Base-by-base conservation (phyloP, 305 asterid species). In the Solanum hybrid region DNA sequence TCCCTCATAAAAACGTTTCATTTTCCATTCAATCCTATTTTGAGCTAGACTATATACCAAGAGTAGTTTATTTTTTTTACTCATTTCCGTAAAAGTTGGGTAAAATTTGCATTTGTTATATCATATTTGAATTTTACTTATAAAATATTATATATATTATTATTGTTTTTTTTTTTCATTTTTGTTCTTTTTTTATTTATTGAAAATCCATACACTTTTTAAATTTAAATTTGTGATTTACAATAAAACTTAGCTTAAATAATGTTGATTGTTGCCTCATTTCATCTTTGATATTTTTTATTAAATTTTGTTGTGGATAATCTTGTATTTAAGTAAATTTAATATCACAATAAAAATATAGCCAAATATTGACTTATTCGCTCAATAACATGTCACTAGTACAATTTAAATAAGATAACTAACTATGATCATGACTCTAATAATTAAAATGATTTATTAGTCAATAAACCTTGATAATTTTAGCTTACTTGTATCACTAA, bases 361-460 rank as follows among this genome's bases (percentile, higher is more conserved):
- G 24, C 10, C 51, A 78, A 78, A 24, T 78, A 78, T 78, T 35
- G 31, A 78, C 84, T 34, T 78, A 57, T 57, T 57, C 31, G 2
- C 57, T 20, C 20, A 11, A 10, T 36, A 34, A 78, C 33, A 78
- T 10, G 46, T 11, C 57, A 34, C 10, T 82, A 82, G 71, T 83
- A 9, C 18, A 42, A 83, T 42, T 42, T 46, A 46, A 42, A 83
- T 46, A 28, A 8, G 26, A 8, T 79, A 36, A 31, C 11, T 14
- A 26, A 26, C 89, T 89, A 89, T 90, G 89, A 89, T 87, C 89
- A 90, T 73, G 87, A 88, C 89, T 69, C 89, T 88, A 84, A 75
- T 39, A 46, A 78, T 87, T 88, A 80, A 90, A 28, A 64, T 83
- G 76, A 74, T 75, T 88, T 76, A 87, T 86, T 90, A 91, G 76